Evolutionary conservation across 192 early-diverging fungal genomes (phyloP).

Genomic region (Backusella sp.): DNA sequence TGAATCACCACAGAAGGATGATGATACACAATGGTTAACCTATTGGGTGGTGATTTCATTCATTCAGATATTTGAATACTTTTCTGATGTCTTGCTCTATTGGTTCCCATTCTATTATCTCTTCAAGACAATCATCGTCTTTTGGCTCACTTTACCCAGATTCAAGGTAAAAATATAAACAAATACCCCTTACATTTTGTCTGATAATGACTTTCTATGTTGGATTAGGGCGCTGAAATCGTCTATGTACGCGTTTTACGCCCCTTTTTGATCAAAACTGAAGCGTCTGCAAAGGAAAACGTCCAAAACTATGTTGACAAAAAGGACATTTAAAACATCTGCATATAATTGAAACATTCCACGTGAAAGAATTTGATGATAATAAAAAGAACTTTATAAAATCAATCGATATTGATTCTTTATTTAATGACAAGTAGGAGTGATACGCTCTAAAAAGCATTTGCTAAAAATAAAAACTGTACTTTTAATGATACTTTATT

Average conservation of each 20-base stretch:
- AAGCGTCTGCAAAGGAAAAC: slow-evolving; percentile 3
- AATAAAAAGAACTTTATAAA: no score
- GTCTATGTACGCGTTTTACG: slow-evolving; percentile 75
- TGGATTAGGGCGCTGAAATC: slow-evolving; percentile 70
- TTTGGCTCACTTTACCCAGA: slow-evolving; percentile 81
- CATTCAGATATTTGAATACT: slow-evolving; percentile 88
- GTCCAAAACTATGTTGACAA: neutral
- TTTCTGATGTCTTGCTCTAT: slow-evolving; percentile 82
- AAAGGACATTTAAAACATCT: neutral
- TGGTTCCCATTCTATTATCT: slow-evolving; percentile 97
- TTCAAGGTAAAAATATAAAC: slow-evolving; percentile 44
- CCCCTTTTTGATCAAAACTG: slow-evolving; percentile 65
- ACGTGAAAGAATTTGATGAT: neutral
- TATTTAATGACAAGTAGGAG: no score
- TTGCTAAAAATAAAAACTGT: no score
- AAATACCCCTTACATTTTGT: neutral
- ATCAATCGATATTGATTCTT: no score
- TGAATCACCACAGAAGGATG: slow-evolving; percentile 71
- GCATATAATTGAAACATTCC: neutral
- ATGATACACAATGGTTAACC: slow-evolving; percentile 91
- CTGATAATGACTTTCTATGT: neutral
- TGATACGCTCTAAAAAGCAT: no score
- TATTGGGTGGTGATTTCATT: slow-evolving; percentile 95
- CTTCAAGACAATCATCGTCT: slow-evolving; percentile 84
- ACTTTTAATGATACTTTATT: no score